Conservation (phyloP, 305 asterid species). For the Fraxinus floribunda region DNA sequence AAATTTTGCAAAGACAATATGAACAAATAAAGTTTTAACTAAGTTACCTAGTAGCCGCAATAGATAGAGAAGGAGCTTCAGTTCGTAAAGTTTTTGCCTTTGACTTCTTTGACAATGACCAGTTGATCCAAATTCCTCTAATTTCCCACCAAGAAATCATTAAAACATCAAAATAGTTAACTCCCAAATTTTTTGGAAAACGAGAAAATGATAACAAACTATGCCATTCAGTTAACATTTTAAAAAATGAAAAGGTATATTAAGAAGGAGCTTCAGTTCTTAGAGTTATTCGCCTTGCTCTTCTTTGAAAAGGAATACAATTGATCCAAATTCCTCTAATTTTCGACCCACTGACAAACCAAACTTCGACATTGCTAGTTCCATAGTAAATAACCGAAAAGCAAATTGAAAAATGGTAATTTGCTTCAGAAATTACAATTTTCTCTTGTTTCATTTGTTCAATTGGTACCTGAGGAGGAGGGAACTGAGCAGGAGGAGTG, state of each 20-base stretch:
- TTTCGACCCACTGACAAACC: not conserved
- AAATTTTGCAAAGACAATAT: not conserved
- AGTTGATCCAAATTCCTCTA: slow-evolving; percentile 95
- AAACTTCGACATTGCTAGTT: not conserved
- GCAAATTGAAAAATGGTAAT: not conserved
- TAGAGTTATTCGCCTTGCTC: slow-evolving; percentile 36
- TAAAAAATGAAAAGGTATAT: not conserved
- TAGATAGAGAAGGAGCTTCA: slow-evolving; percentile 89
- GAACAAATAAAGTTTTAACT: not conserved
- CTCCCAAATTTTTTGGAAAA: not conserved
- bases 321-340: slow-evolving; percentile 53
- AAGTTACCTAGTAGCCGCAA: slow-evolving; percentile 86
- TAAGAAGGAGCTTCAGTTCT: not conserved
- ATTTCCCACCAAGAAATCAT: slow-evolving; percentile 22
- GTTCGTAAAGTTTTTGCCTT: slow-evolving; percentile 79
- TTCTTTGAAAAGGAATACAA: slow-evolving; percentile 46
- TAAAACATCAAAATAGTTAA: not conserved
- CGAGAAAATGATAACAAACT: not conserved
- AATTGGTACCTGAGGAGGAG: slow-evolving; percentile 77
- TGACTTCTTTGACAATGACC: slow-evolving; percentile 82
- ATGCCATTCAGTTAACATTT: not conserved
- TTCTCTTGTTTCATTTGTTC: not conserved
- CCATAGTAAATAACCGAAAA: not conserved
- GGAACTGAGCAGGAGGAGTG: slow-evolving; percentile 94
- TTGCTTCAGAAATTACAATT: not conserved